Evolutionary conservation across 768 basidiomycete genomes (phyloP), one percentile per base, ranked within the genome.

Genomic region (Trametes cinnabarina): DNA sequence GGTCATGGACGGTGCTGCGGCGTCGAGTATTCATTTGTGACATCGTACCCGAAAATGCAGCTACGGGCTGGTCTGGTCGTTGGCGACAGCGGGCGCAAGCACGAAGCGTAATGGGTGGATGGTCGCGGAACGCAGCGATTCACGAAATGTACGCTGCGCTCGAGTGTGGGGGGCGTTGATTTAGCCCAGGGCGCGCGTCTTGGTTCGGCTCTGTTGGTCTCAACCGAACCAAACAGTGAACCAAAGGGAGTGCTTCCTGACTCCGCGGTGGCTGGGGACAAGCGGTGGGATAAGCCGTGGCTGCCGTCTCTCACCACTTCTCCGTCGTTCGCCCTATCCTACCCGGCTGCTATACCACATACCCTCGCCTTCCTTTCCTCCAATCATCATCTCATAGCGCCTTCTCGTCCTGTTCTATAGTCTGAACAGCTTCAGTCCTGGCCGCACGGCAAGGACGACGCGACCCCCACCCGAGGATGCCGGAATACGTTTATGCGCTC

Each of bases 401-500:
- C 34, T 30, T 32, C 7, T 44, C 20, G 41, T 30, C 43, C 40
- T 49, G 35, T 48, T 42, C 54, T 32, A 30, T 55, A 55, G 34
- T 17, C 25, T 46, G 12, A 17, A 25, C 17, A 1, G 17, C 34
- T 47, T 22, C 39, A 20, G 34, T 19, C 12, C 28, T 23, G 23
- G 17, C 10, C 34, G 22, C 35, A 37, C 42, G 41, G 42, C 30
- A 11, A 43, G n/a, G 41, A 17, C 42, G 34, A 26, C 57, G 30
- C 26, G 20, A 34, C 43, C 19, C 44, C 22, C 26, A 12, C 23
- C 54, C 44, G 44, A 53, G 48, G 43, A 92, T 92, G 90, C 78
- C 83, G 19, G 86, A 90, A 65, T 91, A 89, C 76, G 92, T 94
- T 51, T 94, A 90, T 66, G 93, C 90, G 1, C 76, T 92, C 14